Conservation (phyloP, 169 alveolate genomes). For the Eimeria nieschulzi region DNA sequence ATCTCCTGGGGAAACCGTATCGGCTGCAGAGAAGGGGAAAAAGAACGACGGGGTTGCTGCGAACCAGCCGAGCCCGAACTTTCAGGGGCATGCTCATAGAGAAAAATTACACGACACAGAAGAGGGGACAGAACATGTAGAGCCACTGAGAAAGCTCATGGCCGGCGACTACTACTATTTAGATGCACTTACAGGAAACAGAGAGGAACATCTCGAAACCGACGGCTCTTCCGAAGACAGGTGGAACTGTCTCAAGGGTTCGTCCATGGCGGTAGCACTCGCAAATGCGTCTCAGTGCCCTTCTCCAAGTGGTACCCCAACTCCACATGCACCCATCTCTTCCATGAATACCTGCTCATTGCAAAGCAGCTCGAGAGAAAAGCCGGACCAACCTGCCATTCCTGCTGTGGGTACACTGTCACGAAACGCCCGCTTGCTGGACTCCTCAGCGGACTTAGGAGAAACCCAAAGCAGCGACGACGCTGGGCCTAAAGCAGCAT, state of each 20-base stretch:
- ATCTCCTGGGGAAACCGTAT: not conserved
- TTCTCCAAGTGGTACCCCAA: not conserved
- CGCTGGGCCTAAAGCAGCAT: not conserved
- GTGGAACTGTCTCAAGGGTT: not conserved
- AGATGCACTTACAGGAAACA: not conserved
- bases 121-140: not conserved
- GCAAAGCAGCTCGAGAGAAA: not conserved
- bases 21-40: not conserved
- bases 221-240: not conserved
- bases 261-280: not conserved
- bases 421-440: not conserved
- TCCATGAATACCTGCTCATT: no score
- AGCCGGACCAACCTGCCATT: not conserved
- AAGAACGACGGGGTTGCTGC: not conserved
- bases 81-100: not conserved
- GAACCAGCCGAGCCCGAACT: not conserved
- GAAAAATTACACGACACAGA: not conserved
- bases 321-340: no score
- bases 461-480: not conserved
- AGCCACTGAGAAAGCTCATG: not conserved
- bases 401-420: not conserved
- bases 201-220: not conserved
- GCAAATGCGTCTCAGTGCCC: not conserved
- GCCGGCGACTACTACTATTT: not conserved
- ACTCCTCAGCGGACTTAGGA: not conserved